phyloP scores from a whole-genome alignment of 2,329 filamentous ascomycete species.

The Neofusicoccum kwambonambiense region DNA sequence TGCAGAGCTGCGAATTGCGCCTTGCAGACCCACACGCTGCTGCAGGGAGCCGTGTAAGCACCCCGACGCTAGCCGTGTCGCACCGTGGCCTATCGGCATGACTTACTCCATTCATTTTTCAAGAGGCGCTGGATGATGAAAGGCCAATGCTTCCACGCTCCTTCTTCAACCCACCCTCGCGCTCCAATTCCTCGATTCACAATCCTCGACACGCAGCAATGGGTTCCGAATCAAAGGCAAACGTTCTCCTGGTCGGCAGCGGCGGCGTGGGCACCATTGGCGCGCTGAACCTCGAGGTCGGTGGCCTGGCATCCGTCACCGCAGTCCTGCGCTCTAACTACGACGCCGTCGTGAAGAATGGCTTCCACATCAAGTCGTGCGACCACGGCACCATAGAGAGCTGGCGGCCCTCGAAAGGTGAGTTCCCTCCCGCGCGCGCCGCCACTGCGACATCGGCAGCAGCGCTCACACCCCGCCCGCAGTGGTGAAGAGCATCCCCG shows the following conservation, averaged over 20 bases:
- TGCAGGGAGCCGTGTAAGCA: background rate
- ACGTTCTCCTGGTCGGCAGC: conserved; percentile 54
- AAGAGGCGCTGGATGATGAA: background rate
- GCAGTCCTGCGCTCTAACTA: conserved; percentile 59
- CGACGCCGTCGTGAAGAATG: conserved; percentile 45
- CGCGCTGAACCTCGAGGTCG: conserved; percentile 54
- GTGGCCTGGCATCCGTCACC: conserved; percentile 53
- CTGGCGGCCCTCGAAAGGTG: conserved; percentile 50
- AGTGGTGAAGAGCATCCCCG: conserved; percentile 52
- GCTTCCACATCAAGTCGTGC: conserved; percentile 56
- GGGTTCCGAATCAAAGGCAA: conserved; percentile 26
- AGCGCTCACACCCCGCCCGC: background rate
- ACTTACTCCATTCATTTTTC: background rate
- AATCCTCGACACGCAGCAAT: background rate
- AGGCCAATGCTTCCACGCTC: background rate
- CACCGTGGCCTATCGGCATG: background rate
- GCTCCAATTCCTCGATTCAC: background rate
- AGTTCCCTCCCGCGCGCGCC: background rate
- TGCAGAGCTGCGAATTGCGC: background rate
- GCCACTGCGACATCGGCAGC: no score
- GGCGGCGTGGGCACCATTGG: conserved; percentile 59
- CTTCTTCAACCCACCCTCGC: background rate
- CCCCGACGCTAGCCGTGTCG: background rate
- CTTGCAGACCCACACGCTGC: background rate
- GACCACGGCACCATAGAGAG: conserved; percentile 53